A percentile compares a stretch with the other conserved stretches of the same genome.
These are phyloP conservation scores for Diaporthe citrichinensis DNA, from an alignment of 2,329 filamentous ascomycete species.

Conservation along the genomic window DNA sequence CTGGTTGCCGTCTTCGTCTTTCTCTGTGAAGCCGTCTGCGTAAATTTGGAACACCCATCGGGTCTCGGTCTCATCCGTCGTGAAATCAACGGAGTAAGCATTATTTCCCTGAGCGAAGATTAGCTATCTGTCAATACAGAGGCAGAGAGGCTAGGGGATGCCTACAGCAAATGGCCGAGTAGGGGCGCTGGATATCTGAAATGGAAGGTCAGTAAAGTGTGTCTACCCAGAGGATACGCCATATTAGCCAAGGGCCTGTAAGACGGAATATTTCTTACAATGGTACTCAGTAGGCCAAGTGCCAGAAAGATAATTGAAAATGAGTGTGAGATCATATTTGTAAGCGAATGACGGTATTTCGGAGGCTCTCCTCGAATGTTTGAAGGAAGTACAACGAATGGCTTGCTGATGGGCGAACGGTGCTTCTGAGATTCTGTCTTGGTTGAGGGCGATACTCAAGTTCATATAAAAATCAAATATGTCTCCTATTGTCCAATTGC, in stretches of 20 bases:
- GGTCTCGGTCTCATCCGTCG: neutral
- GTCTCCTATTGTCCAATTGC: neutral
- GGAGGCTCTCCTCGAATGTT: neutral
- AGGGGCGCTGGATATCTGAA: neutral
- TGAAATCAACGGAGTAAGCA: constrained; percentile 5
- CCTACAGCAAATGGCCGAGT: constrained; percentile 8
- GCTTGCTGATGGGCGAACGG: neutral
- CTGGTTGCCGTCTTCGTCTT: constrained; percentile 3
- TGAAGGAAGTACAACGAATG: neutral
- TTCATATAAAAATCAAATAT: neutral
- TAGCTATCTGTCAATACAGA: neutral
- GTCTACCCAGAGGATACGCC: neutral
- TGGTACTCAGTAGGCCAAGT: neutral
- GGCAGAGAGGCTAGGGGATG: neutral
- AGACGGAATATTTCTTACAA: neutral
- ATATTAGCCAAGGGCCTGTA: neutral
- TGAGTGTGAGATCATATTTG: neutral
- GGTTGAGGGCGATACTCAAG: neutral
- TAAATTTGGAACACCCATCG: constrained; percentile 12
- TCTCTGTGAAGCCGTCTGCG: constrained; percentile 3
- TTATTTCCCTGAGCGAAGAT: neutral
- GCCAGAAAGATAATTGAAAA: neutral
- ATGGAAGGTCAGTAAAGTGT: neutral
- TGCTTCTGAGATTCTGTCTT: neutral
- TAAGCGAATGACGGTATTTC: neutral